These are phyloP conservation scores for Epichloe amarillans DNA, from an alignment of 2,329 filamentous ascomycete genomes.

Conservation along the genomic window DNA sequence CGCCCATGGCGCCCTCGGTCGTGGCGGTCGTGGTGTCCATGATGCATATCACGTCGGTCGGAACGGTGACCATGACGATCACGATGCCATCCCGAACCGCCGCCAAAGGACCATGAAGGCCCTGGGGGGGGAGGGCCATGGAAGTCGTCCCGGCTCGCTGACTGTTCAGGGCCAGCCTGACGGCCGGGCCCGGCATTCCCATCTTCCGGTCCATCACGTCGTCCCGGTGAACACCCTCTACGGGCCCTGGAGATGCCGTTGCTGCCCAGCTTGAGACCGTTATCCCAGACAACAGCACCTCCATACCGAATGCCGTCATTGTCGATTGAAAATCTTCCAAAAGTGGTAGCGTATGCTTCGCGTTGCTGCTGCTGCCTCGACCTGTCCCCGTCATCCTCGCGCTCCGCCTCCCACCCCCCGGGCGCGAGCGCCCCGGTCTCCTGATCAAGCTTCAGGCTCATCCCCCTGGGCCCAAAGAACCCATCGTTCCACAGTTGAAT, in stretches of 20 bases:
- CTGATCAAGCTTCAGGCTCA: slow-evolving; percentile 25
- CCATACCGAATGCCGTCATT: slow-evolving; percentile 30
- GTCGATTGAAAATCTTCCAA: slow-evolving; percentile 26
- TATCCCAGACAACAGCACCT: slow-evolving; percentile 30
- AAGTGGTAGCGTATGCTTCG: slow-evolving; percentile 6
- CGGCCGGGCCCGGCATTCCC: not conserved
- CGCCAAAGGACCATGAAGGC: not conserved
- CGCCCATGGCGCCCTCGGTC: not conserved
- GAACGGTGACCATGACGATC: slow-evolving; percentile 6
- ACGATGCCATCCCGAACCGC: not conserved
- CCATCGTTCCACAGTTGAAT: slow-evolving; percentile 42
- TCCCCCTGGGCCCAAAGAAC: slow-evolving; percentile 37
- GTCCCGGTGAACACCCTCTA: not conserved
- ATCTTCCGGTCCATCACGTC: not conserved
- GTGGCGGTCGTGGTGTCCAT: slow-evolving; percentile 8
- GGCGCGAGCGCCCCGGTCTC: slow-evolving; percentile 12
- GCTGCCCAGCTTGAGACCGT: slow-evolving; percentile 28
- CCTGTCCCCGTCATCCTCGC: slow-evolving; percentile 9
- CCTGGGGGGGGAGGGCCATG: not conserved
- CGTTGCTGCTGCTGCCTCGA: slow-evolving; percentile 3
- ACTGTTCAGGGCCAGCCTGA: not conserved
- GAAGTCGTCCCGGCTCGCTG: not conserved
- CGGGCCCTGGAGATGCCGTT: slow-evolving; percentile 21
- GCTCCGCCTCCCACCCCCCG: slow-evolving; percentile 12
- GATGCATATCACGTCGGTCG: not conserved